phyloP scores from a whole-genome alignment of 108 stramenopile species.

The Seminavis robusta region DNA sequence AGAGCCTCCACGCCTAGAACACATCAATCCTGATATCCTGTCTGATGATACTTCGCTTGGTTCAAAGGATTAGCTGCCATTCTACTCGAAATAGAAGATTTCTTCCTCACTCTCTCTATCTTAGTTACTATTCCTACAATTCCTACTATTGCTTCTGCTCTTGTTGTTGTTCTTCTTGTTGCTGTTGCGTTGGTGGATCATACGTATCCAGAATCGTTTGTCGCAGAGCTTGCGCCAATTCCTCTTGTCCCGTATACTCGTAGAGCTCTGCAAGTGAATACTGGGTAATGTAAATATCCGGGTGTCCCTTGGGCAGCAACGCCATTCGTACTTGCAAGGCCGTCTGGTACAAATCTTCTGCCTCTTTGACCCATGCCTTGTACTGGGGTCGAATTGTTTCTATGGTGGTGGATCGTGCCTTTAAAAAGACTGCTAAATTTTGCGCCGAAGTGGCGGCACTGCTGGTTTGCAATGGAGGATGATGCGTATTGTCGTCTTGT shows the following conservation, averaged over 20 bases:
- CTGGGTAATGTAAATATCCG: conserved; percentile 75
- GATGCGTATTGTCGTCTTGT: conserved; percentile 9
- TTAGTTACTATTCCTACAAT: too few species aligned
- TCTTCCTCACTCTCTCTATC: too few species aligned
- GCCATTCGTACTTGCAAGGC: conserved; percentile 55
- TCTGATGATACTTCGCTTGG: too few species aligned
- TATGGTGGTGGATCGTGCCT: conserved; percentile 53
- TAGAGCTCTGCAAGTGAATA: conserved; percentile 80
- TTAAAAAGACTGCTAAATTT: conserved; percentile 84
- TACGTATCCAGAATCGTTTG: conserved; percentile 79
- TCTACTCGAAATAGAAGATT: too few species aligned
- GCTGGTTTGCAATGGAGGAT: conserved; percentile 33
- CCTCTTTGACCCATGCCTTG: conserved; percentile 46
- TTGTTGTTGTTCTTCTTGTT: not conserved
- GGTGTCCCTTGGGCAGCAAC: conserved; percentile 59
- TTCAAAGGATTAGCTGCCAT: too few species aligned
- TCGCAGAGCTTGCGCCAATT: conserved; percentile 64
- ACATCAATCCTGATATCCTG: too few species aligned
- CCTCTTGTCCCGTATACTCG: conserved; percentile 46
- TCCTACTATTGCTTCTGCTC: too few species aligned
- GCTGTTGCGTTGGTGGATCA: conserved; percentile 34
- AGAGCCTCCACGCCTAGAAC: too few species aligned
- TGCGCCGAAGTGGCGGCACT: conserved; percentile 84
- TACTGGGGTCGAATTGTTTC: conserved; percentile 11
- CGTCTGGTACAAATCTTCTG: conserved; percentile 63